Base-by-base conservation (phyloP, 306 rosid species). In the Bauhinia variegata region DNA sequence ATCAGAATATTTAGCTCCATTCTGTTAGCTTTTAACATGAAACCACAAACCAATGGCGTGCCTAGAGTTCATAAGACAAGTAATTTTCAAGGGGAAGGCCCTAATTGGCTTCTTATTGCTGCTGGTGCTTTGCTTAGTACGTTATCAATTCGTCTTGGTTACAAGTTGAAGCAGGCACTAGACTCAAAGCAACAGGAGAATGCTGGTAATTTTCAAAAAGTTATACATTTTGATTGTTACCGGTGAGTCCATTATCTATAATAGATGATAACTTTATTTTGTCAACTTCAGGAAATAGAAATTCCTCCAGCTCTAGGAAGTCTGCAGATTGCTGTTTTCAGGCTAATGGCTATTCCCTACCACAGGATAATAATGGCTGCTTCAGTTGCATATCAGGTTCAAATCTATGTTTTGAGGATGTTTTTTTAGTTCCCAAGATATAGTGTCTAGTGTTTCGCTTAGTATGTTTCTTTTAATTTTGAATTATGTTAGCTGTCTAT, bases 61-160 rank as follows among this genome's bases (percentile, higher is more conserved):
- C 68, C 95, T 58, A 82, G 87, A 79, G 81, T 73, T 80, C 84
- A 84, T 54, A 92, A 82, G 67, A 65, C 77, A 11, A 80, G 49
- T 54, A 49, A 79, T 76, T 28, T 36, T 63, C 86, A 76, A 47
- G 81, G 73, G 12, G 89, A 89, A 65, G 96, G 96, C 18, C 82
- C 87, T 55, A 84, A 85, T 60, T 92, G 96, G 98, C 68, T 92
- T 65, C 83, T 92, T 54, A 86, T 92, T 83, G 98, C 96, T 47
- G 96, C 93, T 2, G 96, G 96, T 72, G 98, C 93, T 68, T 74
- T 92, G 79, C 77, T 92, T 73, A 92, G 96, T 73, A 83, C 93
- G 0, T 62, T 89, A 68, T 92, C 98, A 3, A 43, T 92, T 59
- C 96, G 98, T 19, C 84, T 89, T 55, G 92, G 96, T 65, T 89